Evolutionary conservation across 345 rosid species (phyloP).

Genomic region (Eucalyptus sp.): DNA sequence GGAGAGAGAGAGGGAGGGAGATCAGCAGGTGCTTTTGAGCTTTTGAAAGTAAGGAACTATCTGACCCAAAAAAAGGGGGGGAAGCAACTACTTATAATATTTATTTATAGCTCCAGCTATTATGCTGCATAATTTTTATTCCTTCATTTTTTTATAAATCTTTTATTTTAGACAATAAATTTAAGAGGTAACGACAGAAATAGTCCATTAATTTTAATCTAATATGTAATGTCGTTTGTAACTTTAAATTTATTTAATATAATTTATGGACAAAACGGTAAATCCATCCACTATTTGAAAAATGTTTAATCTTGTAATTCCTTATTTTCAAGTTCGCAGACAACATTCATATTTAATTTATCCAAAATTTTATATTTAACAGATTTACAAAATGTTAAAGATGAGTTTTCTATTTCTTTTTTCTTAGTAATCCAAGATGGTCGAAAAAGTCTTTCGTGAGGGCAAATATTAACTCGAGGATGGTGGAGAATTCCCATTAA

Average conservation of each 20-base stretch:
- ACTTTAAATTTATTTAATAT: too few species aligned
- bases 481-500: not conserved
- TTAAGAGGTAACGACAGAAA: rapidly evolving
- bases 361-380: not conserved
- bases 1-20: not conserved
- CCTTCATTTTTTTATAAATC: not conserved
- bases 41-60: not conserved
- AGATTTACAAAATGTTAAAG: not conserved
- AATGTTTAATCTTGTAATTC: too few species aligned
- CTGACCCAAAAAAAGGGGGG: too few species aligned
- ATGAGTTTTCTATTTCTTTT: not conserved
- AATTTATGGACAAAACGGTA: too few species aligned
- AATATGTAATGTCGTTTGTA: rapidly evolving
- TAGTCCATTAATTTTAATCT: too few species aligned
- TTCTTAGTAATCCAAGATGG: not conserved
- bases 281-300: too few species aligned
- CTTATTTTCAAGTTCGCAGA: too few species aligned
- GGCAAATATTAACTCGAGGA: not conserved
- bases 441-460: not conserved
- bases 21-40: not conserved
- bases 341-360: too few species aligned
- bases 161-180: not conserved
- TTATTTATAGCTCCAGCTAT: not conserved
- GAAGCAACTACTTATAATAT: not conserved
- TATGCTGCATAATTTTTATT: not conserved